These are phyloP conservation scores for Aspergillus spinulosporus DNA, from an alignment of 2,329 filamentous ascomycete species.

Conservation along the genomic window DNA sequence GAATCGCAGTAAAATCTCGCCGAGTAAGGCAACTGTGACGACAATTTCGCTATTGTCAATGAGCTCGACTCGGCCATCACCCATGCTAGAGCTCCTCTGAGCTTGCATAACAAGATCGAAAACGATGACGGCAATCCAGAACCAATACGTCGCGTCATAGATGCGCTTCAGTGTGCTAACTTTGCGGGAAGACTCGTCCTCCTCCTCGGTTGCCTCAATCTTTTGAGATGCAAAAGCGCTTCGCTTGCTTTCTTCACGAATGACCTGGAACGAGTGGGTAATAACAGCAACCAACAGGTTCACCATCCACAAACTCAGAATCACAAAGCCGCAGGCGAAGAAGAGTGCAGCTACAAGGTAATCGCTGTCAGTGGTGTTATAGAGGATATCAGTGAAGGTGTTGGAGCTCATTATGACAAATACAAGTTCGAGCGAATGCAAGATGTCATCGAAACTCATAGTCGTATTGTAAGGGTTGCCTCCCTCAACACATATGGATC, in stretches of 20 bases:
- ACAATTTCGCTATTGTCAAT: constrained; percentile 72
- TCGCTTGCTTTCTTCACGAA: constrained; percentile 89
- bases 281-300: constrained; percentile 95
- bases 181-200: constrained; percentile 34
- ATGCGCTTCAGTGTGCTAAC: constrained; percentile 62
- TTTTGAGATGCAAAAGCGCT: constrained; percentile 87
- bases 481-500: constrained; percentile 80
- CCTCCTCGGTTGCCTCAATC: constrained; percentile 49
- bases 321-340: constrained; percentile 71
- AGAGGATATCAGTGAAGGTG: constrained; percentile 93
- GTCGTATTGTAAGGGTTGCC: constrained; percentile 79
- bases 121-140: constrained; percentile 81
- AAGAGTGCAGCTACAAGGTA: constrained; percentile 83
- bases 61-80: constrained; percentile 57
- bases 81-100: constrained; percentile 75
- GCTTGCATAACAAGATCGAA: constrained; percentile 79
- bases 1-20: constrained; percentile 82
- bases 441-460: constrained; percentile 91
- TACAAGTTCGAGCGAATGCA: constrained; percentile 87
- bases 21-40: constrained; percentile 73
- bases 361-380: constrained; percentile 87
- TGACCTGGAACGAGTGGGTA: constrained; percentile 97
- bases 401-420: constrained; percentile 99
- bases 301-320: constrained; percentile 94
- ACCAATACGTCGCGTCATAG: constrained; percentile 70